Evolutionary conservation across 2,329 filamentous ascomycete genomes (phyloP).

Genomic region (Kalaharituber pfeilii): DNA sequence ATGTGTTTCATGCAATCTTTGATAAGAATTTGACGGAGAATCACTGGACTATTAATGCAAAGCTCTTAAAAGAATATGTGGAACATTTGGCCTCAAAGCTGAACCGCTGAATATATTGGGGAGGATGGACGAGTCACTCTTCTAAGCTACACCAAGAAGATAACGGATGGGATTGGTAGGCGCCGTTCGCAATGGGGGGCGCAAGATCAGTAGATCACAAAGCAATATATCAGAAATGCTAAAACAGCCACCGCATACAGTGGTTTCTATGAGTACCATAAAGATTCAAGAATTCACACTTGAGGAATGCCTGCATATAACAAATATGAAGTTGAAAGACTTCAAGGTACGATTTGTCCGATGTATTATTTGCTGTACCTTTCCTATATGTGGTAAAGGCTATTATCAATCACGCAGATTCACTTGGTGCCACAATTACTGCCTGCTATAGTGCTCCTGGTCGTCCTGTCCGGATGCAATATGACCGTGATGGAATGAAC

Average conservation of each 20-base stretch:
- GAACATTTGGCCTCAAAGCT: conserved; percentile 38
- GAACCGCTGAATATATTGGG: conserved; percentile 37
- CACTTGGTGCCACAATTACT: conserved; percentile 32
- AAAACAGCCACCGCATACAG: conserved; percentile 37
- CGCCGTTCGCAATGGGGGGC: too few species aligned
- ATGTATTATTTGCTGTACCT: too few species aligned
- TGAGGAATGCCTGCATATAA: conserved; percentile 33
- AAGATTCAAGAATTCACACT: conserved; percentile 37
- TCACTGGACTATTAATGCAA: conserved; percentile 33
- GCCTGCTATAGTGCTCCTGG: conserved; percentile 35
- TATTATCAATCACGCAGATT: conserved; percentile 36
- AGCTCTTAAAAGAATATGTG: conserved; percentile 34
- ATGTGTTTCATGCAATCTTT: conserved; percentile 38
- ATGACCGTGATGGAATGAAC: conserved; percentile 32
- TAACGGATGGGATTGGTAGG: conserved; percentile 33
- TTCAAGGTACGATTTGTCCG: conserved; percentile 28
- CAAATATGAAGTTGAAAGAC: conserved; percentile 36
- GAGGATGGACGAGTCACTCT: conserved; percentile 34
- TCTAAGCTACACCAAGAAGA: conserved; percentile 39
- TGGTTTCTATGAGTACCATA: conserved; percentile 34
- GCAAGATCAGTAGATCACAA: too few species aligned
- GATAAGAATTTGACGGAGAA: conserved; percentile 33
- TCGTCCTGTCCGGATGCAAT: conserved; percentile 35
- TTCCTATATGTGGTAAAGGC: conserved; percentile 17
- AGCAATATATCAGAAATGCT: conserved; percentile 30